These are phyloP conservation scores for Schizosaccharomyces cryophilus DNA, from an alignment of 805 yeast genomes.

Conservation along the genomic window DNA sequence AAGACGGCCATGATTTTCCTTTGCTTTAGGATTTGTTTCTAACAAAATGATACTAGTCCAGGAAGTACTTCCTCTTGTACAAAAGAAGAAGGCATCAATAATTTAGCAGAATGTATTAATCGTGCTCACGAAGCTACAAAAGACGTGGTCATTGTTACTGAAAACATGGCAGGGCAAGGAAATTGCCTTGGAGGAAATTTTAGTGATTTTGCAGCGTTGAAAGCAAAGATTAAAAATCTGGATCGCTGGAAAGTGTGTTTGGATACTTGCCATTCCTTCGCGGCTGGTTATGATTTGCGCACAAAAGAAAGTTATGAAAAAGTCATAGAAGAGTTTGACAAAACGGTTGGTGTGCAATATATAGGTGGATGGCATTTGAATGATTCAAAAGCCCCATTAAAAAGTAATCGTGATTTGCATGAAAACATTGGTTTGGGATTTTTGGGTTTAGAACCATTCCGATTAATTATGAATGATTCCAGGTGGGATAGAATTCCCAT, in stretches of 20 bases:
- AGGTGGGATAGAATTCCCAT: constrained; percentile 47
- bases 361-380: constrained; percentile 66
- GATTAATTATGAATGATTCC: constrained; percentile 46
- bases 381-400: constrained; percentile 85
- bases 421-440: constrained; percentile 77
- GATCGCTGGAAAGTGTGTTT: constrained; percentile 80
- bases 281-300: constrained; percentile 84
- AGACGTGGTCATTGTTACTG: constrained; percentile 70
- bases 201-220: constrained; percentile 51
- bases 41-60: constrained; percentile 17
- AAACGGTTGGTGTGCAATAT: constrained; percentile 46
- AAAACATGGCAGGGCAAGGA: constrained; percentile 96
- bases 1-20: not conserved
- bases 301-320: constrained; percentile 28
- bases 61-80: constrained; percentile 14
- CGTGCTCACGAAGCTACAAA: constrained; percentile 46
- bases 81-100: constrained; percentile 34
- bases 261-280: constrained; percentile 82
- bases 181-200: constrained; percentile 62
- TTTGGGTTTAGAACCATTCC: constrained; percentile 62
- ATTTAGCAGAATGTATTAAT: constrained; percentile 60
- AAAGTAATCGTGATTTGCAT: constrained; percentile 75
- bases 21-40: no score
- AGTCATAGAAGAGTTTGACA: constrained; percentile 61
- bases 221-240: constrained; percentile 57